phyloP scores from a whole-genome alignment of 2,329 filamentous ascomycete species.

The Clonostachys rosea region DNA sequence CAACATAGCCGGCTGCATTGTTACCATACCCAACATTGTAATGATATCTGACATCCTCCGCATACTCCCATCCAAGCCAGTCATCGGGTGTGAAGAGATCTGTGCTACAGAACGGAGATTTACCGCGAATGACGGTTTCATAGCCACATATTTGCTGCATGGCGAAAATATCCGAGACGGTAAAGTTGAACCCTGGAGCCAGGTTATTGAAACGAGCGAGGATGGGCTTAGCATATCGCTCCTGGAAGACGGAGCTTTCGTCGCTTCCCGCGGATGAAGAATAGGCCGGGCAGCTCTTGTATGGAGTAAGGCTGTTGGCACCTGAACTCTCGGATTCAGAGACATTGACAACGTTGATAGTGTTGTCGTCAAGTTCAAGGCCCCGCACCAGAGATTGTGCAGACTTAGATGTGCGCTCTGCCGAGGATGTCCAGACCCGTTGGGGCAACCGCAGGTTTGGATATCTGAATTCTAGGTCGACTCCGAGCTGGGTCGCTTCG shows the following conservation, averaged over 20 bases:
- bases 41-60: conserved; percentile 59
- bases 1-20: conserved; percentile 49
- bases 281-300: conserved; percentile 61
- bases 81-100: conserved; percentile 56
- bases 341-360: conserved; percentile 49
- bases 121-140: conserved; percentile 58
- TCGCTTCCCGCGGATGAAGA: conserved; percentile 51
- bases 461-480: conserved; percentile 54
- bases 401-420: conserved; percentile 55
- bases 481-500: conserved; percentile 55
- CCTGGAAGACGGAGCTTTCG: conserved; percentile 42
- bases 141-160: conserved; percentile 65
- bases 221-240: conserved; percentile 56
- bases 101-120: conserved; percentile 56
- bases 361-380: conserved; percentile 44
- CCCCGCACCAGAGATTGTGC: conserved; percentile 54
- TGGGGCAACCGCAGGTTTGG: conserved; percentile 44
- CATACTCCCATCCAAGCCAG: conserved; percentile 64
- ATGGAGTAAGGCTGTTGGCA: conserved; percentile 58
- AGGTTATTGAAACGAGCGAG: conserved; percentile 48
- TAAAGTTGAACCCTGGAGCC: conserved; percentile 58
- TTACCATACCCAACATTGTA: conserved; percentile 65
- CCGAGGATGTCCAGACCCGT: conserved; percentile 58
- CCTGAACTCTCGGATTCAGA: conserved; percentile 52
- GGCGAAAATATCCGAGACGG: conserved; percentile 54